phyloP scores from a whole-genome alignment of 352 stramenopile species.

The Blastocystis sp. region DNA sequence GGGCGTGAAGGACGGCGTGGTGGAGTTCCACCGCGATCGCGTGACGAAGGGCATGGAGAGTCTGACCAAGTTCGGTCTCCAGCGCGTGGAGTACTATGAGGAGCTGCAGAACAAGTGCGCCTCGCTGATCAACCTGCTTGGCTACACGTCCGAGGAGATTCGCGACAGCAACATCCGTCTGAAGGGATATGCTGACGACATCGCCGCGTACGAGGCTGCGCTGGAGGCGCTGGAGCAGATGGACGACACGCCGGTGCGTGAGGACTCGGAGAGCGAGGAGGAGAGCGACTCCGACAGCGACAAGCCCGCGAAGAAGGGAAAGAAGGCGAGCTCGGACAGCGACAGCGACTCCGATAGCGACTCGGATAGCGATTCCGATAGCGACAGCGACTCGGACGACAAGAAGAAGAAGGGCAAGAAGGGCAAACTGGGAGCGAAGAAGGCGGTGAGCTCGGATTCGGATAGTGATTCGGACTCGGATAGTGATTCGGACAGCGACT shows the following conservation, averaged over 20 bases:
- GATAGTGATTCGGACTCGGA: slow-evolving; percentile 20
- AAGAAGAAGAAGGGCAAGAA: too few relatives aligned
- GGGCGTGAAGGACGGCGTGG: slow-evolving; percentile 51
- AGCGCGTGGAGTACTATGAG: slow-evolving; percentile 30
- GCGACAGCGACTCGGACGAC: background rate
- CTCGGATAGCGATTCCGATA: background rate
- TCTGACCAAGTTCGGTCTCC: background rate
- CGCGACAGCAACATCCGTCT: slow-evolving; percentile 8
- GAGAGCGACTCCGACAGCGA: slow-evolving; percentile 29
- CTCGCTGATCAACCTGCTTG: slow-evolving; percentile 44
- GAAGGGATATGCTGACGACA: slow-evolving; percentile 14
- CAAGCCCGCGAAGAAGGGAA: slow-evolving; percentile 42
- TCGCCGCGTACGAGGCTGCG: slow-evolving; percentile 27
- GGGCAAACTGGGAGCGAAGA: too few relatives aligned
- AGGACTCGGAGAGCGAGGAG: slow-evolving; percentile 1
- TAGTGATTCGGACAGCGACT: slow-evolving; percentile 32
- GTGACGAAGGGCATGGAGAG: slow-evolving; percentile 3
- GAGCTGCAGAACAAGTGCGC: slow-evolving; percentile 41
- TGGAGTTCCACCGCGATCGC: slow-evolving; percentile 44
- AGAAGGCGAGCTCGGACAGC: background rate
- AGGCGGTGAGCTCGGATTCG: background rate
- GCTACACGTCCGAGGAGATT: slow-evolving; percentile 45
- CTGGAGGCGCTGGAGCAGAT: slow-evolving; percentile 18
- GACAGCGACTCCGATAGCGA: background rate
- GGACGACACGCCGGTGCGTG: slow-evolving; percentile 11